Evolutionary conservation across 2,329 filamentous ascomycete genomes (phyloP).

Genomic region (Zasmidium cellare): DNA sequence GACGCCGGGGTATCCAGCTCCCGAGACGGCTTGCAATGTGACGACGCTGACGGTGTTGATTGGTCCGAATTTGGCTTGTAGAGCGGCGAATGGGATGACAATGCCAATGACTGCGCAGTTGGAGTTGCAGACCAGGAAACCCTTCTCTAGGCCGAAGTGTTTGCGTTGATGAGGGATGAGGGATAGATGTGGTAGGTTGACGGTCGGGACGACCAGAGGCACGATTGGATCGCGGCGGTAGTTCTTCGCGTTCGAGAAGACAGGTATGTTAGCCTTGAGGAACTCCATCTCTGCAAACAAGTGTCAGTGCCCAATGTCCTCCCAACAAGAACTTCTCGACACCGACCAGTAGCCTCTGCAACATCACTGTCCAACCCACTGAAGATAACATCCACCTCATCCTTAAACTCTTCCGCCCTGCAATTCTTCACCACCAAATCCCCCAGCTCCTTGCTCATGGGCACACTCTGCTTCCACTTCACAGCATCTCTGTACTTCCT

Average conservation of each 20-base stretch:
- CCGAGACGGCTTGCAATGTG: slow-evolving; percentile 92
- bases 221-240: slow-evolving; percentile 88
- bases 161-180: slow-evolving; percentile 86
- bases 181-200: slow-evolving; percentile 84
- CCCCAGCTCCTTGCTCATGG: slow-evolving; percentile 74
- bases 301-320: slow-evolving; percentile 8
- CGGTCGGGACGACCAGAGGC: slow-evolving; percentile 90
- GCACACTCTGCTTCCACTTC: slow-evolving; percentile 86
- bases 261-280: slow-evolving; percentile 79
- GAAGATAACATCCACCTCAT: slow-evolving; percentile 86
- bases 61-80: slow-evolving; percentile 84
- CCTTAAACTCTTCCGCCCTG: slow-evolving; percentile 75
- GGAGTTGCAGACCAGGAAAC: slow-evolving; percentile 95
- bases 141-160: slow-evolving; percentile 71
- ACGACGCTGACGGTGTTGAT: slow-evolving; percentile 77
- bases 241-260: slow-evolving; percentile 99
- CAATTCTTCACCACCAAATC: slow-evolving; percentile 85
- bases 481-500: slow-evolving; percentile 95
- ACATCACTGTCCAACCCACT: slow-evolving; percentile 90
- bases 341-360: slow-evolving; percentile 82
- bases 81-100: slow-evolving; percentile 89
- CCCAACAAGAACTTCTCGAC: background rate
- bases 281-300: slow-evolving; percentile 75
- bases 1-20: slow-evolving; percentile 87
- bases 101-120: slow-evolving; percentile 97